Percentiles rank a stretch among this genome's conserved stretches.
Evolutionary conservation across 1,284 basidiomycete genomes (phyloP).

Genomic region (Leccinum pachyderme): DNA sequence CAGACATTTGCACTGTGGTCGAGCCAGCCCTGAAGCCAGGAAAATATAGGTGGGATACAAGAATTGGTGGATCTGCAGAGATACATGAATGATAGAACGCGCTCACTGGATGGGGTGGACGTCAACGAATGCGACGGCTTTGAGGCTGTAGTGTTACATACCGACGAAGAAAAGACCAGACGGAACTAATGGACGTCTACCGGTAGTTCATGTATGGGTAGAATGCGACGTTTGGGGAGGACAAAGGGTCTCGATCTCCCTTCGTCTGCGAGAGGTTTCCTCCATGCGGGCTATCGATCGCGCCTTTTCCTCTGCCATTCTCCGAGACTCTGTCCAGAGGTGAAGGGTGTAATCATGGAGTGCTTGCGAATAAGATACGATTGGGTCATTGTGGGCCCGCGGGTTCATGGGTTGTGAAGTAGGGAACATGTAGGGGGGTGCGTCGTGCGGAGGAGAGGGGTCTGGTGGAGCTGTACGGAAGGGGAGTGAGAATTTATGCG

Average conservation of each 20-base stretch:
- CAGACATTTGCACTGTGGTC: slow-evolving; percentile 1
- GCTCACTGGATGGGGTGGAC: slow-evolving; percentile 15
- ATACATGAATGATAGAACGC: slow-evolving; percentile 12
- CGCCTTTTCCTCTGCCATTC: slow-evolving; percentile 53
- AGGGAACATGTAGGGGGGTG: slow-evolving; percentile 18
- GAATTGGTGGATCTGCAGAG: slow-evolving; percentile 12
- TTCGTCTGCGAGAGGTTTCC: slow-evolving; percentile 25
- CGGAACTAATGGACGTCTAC: slow-evolving; percentile 4
- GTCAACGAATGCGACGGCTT: slow-evolving; percentile 12
- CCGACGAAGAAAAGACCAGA: slow-evolving; percentile 12
- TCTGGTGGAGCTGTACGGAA: slow-evolving; percentile 8
- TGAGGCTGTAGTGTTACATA: slow-evolving; percentile 13
- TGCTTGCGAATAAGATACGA: slow-evolving; percentile 57
- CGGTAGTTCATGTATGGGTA: slow-evolving; percentile 16
- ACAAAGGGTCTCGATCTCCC: slow-evolving; percentile 13
- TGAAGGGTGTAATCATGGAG: slow-evolving; percentile 66
- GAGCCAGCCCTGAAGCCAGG: slow-evolving; percentile 2
- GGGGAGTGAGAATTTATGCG: slow-evolving; percentile 28
- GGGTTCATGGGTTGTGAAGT: slow-evolving; percentile 10
- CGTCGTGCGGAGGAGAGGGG: neutral
- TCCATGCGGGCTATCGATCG: slow-evolving; percentile 31
- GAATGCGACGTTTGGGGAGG: slow-evolving; percentile 7
- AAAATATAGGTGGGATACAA: slow-evolving; percentile 17
- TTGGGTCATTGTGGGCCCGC: slow-evolving; percentile 34
- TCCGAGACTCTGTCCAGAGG: slow-evolving; percentile 66